Evolutionary conservation across 768 basidiomycete genomes (phyloP), one percentile per base, ranked within the genome.

Genomic region (Candolleomyces eurysporus): DNA sequence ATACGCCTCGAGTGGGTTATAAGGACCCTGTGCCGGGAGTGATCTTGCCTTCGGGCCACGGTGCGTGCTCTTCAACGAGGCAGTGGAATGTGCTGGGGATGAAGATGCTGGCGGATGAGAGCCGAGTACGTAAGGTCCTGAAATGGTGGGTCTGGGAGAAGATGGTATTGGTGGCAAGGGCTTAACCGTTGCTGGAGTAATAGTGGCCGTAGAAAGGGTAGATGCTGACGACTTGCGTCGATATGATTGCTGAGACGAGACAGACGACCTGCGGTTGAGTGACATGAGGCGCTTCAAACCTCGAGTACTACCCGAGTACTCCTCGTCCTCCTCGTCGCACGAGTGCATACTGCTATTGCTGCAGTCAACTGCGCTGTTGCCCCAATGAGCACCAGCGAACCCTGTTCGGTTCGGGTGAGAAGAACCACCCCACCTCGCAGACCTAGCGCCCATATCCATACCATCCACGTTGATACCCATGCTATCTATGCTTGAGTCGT

Each of bases 61-160:
- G n/a, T 19, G n/a, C 49, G 30, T 60, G 46, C 60, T 61, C 17
- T 54, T 48, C 14, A 65, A 46, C 22, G 66, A 57, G 32, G 63
- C 59, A 14, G 60, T 62, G 1, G 69, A 64, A 31, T 61, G 65
- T 11, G 63, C 53, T 4, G 56, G 63, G n/a, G 64, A 60, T 54
- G 63, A 62, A 30, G 64, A 61, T 39, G 59, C 61, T 43, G 51
- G 62, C 42, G 63, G 69, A 49, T 63, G 66, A n/a, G 78, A 70
- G 45, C 81, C 81, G 16, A 83, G 73, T 0, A 74, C 75, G 59
- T 79, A 82, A 7, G 82, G 82, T 8, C 78, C 77, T 8, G 82
- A 83, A 43, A 83, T 82, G 16, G 69, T 58, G 3, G 76, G 78
- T 46, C 57, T 62, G 17, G 76, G 74, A 2, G 65, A 48, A 66